These are phyloP conservation scores for Croton setiger DNA, from an alignment of 441 rosid genomes.

Conservation along the genomic window DNA sequence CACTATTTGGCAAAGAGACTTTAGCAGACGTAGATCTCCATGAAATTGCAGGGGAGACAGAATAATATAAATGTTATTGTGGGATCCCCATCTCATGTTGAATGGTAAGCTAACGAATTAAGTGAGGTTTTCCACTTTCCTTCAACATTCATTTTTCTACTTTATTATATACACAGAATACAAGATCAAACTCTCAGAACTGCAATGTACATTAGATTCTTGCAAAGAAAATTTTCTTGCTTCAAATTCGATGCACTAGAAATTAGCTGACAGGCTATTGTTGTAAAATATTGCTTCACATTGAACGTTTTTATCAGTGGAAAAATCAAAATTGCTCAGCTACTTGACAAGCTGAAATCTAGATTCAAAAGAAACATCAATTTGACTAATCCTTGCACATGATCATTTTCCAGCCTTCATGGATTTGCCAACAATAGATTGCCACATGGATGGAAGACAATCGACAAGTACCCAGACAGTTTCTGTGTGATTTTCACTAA, in stretches of 20 bases:
- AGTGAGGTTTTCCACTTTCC: neutral
- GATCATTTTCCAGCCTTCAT: neutral
- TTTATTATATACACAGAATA: neutral
- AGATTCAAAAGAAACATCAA: neutral
- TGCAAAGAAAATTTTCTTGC: neutral
- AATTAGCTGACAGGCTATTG: neutral
- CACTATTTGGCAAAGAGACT: conserved; percentile 83
- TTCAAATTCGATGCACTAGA: neutral
- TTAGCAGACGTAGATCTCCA: conserved; percentile 61
- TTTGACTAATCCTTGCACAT: neutral
- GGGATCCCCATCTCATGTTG: conserved; percentile 8
- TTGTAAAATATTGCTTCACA: neutral
- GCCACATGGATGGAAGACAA: neutral
- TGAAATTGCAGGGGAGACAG: conserved; percentile 61
- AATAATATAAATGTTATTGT: conserved; percentile 16
- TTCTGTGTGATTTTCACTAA: neutral
- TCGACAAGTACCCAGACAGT: neutral
- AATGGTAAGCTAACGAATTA: conserved; percentile 12
- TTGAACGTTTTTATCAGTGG: neutral
- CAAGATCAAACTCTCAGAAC: neutral
- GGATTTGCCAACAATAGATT: neutral
- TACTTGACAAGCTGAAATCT: neutral
- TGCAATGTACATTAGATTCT: neutral
- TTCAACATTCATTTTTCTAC: neutral
- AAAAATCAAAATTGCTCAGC: neutral